Evolutionary conservation across 805 yeast genomes (phyloP).

Genomic region (Debaryomyces maramus): DNA sequence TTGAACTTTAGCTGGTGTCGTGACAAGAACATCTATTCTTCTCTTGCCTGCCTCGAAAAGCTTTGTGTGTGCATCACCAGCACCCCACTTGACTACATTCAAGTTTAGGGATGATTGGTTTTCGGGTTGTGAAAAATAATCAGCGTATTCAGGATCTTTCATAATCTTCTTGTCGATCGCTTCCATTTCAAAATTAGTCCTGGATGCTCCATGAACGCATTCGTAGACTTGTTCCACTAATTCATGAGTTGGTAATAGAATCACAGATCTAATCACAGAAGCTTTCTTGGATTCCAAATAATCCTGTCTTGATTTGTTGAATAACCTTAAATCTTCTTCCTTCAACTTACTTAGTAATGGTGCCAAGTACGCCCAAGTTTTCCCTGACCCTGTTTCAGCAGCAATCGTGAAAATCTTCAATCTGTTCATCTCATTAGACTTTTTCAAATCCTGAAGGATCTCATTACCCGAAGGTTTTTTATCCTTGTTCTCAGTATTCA

Average conservation of each 20-base stretch:
- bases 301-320: slow-evolving; percentile 14
- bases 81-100: slow-evolving; percentile 59
- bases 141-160: slow-evolving; percentile 16
- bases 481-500: slow-evolving; percentile 23
- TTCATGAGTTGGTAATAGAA: slow-evolving; percentile 90
- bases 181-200: slow-evolving; percentile 20
- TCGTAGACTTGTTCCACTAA: slow-evolving; percentile 75
- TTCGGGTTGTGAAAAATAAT: slow-evolving; percentile 25
- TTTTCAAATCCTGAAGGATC: slow-evolving; percentile 26
- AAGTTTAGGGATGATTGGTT: slow-evolving; percentile 35
- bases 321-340: slow-evolving; percentile 47
- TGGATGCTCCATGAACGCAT: slow-evolving; percentile 36
- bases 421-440: slow-evolving; percentile 29
- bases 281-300: slow-evolving; percentile 25
- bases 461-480: slow-evolving; percentile 19
- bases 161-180: slow-evolving; percentile 14
- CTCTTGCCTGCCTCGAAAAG: slow-evolving; percentile 47
- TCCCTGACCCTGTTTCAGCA: slow-evolving; percentile 97
- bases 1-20: slow-evolving; percentile 80
- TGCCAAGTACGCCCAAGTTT: slow-evolving; percentile 87
- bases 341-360: slow-evolving; percentile 71
- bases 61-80: slow-evolving; percentile 54
- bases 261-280: slow-evolving; percentile 59
- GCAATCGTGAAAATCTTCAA: slow-evolving; percentile 75
- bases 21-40: slow-evolving; percentile 75